Evolutionary conservation across 768 basidiomycete genomes (phyloP), one percentile per base, ranked within the genome.

Genomic region (Rickenella mellea): DNA sequence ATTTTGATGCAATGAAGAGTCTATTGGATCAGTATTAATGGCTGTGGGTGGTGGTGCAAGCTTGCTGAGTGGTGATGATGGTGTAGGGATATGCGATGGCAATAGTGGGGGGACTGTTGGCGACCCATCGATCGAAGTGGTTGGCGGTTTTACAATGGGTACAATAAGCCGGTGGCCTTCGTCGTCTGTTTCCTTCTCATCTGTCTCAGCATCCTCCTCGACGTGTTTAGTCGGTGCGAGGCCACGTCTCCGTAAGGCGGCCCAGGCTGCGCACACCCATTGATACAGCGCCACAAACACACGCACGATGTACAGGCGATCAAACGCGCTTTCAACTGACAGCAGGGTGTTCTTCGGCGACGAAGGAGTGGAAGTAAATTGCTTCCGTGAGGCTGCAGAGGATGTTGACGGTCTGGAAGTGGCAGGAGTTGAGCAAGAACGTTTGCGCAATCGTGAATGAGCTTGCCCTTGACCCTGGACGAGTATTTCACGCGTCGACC

Each of bases 361-460:
- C 68, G 46, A 85, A 71, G 46, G 85, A 66, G 31, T 81, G 17
- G 45, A 25, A 9, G 47, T 24, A 33, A 29, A 29, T 33, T 21
- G 35, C 12, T 22, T 24, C 15, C 19, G 29, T 31, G 44, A 28
- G 28, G 30, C 22, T 24, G 44, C 20, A 27, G 32, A 17, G 36
- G 41, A 26, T 55, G 45, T 60, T 48, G 42, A 36, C 32, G 33
- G 44, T 30, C 14, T 35, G 45, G 42, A 41, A 46, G 8, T 44
- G 26, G 76, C 68, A 8, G 81, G 79, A 21, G 80, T 77, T 28
- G 83, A 83, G 53, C 73, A 69, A 20, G 80, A 80, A 44, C 78
- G 74, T 58, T 68, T 71, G 29, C 77, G 69, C 36, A 58, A 57
- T 48, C 42, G 62, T 11, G 41, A 47, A 42, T 30, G 53, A n/a